phyloP scores from a whole-genome alignment of 2,329 filamentous ascomycete genomes.

The Colletotrichum sp. region DNA sequence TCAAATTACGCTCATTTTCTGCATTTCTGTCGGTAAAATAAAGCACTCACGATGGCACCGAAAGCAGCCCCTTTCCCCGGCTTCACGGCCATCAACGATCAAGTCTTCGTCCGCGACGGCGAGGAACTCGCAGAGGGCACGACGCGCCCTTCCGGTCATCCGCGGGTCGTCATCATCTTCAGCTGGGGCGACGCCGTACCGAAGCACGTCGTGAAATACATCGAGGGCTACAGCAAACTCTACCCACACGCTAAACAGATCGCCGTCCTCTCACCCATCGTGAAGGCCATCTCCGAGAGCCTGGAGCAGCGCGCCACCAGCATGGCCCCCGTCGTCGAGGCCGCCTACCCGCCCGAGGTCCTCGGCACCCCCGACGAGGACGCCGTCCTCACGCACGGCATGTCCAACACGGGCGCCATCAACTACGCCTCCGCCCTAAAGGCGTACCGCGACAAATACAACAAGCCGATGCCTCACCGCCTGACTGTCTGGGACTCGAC shows the following conservation, averaged over 20 bases:
- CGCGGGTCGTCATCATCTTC: constrained; percentile 56
- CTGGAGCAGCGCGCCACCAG: constrained; percentile 46
- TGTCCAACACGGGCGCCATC: constrained; percentile 65
- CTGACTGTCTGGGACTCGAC: constrained; percentile 59
- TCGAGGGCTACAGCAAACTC: constrained; percentile 53
- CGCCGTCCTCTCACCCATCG: constrained; percentile 55
- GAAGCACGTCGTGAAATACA: constrained; percentile 62
- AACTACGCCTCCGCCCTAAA: constrained; percentile 55
- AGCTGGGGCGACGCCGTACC: constrained; percentile 63
- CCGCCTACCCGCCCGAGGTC: constrained; percentile 32
- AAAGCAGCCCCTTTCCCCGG: constrained; percentile 40
- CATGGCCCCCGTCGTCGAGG: constrained; percentile 51
- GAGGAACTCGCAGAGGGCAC: constrained; percentile 25
- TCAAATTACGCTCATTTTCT: neutral
- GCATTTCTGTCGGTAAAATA: no score
- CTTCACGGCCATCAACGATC: constrained; percentile 51
- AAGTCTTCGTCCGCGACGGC: constrained; percentile 50
- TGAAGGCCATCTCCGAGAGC: constrained; percentile 48
- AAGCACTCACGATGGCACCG: neutral
- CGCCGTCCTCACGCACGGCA: constrained; percentile 53
- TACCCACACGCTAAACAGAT: constrained; percentile 57
- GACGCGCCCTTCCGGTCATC: constrained; percentile 31
- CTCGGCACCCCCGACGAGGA: constrained; percentile 19
- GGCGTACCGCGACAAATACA: constrained; percentile 45
- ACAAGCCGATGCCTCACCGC: constrained; percentile 48